These are phyloP conservation scores for carrot (Daucus carota) DNA, from an alignment of 129 eudicot species.

Conservation along the genomic window DNA sequence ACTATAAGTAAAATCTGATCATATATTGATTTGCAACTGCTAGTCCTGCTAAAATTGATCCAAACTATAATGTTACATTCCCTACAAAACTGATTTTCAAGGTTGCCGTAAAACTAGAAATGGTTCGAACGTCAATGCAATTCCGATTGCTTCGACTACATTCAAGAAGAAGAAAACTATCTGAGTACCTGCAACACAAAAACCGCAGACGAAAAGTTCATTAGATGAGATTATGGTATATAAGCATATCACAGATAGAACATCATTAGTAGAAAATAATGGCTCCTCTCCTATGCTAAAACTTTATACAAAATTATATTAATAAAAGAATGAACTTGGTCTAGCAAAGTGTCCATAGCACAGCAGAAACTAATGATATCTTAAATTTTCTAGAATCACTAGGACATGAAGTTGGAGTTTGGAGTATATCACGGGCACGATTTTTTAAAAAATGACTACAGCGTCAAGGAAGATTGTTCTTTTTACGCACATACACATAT, in stretches of 20 bases:
- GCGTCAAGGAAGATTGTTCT: no score
- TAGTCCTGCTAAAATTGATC: no score
- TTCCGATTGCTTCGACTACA: slow-evolving; percentile 30
- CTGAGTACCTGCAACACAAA: slow-evolving; percentile 27
- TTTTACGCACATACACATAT: no score
- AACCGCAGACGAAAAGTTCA: no score
- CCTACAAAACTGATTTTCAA: neutral
- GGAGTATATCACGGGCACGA: neutral
- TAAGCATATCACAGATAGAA: neutral
- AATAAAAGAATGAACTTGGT: neutral
- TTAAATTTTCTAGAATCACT: neutral
- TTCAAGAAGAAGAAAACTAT: slow-evolving; percentile 43
- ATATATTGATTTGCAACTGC: no score
- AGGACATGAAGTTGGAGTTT: neutral
- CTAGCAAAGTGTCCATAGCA: no score
- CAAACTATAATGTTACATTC: no score
- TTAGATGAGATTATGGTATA: neutral
- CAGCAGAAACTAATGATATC: neutral
- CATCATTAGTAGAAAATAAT: no score
- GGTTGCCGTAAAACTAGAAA: slow-evolving; percentile 1
- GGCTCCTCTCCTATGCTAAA: no score
- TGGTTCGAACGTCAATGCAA: slow-evolving; percentile 16
- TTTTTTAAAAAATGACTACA: neutral
- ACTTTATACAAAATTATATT: no score
- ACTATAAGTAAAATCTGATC: no score